Evolutionary conservation across 495 filamentous ascomycete genomes (phyloP).

Genomic region (Terfezia boudieri): DNA sequence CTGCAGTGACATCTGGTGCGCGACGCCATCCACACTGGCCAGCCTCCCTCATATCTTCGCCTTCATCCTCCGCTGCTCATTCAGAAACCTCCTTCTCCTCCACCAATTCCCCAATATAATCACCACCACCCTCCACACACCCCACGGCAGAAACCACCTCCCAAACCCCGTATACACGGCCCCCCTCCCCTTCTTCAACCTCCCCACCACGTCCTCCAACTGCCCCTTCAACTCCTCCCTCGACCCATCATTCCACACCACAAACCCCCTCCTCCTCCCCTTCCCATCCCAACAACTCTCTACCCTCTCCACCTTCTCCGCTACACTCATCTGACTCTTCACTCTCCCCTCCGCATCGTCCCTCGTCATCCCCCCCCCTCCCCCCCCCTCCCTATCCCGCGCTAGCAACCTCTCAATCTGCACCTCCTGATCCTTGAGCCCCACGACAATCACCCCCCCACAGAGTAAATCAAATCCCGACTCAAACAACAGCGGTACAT

Average conservation of each 20-base stretch:
- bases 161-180: conserved; percentile 35
- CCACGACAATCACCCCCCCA: conserved; percentile 65
- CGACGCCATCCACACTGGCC: too few species aligned
- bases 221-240: conserved; percentile 41
- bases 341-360: conserved; percentile 73
- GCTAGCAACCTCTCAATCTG: conserved; percentile 58
- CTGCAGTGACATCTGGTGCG: too few species aligned
- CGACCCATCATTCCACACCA: conserved; percentile 70
- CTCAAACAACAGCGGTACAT: conserved; percentile 84
- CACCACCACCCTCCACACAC: conserved; percentile 38
- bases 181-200: conserved; percentile 39
- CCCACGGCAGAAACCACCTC: conserved; percentile 49
- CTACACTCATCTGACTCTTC: conserved; percentile 58
- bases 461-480: conserved; percentile 55
- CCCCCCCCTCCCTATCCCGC: conserved; percentile 31
- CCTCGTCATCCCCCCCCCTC: conserved; percentile 25
- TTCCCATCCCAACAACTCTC: conserved; percentile 22
- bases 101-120: conserved; percentile 40
- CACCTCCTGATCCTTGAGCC: conserved; percentile 43
- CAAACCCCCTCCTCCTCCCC: conserved; percentile 32
- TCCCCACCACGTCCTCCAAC: conserved; percentile 37
- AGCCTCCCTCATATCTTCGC: not conserved
- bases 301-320: conserved; percentile 48
- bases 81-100: not conserved
- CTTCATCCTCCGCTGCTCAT: not conserved